These are phyloP conservation scores for Aspergillus ostianus DNA, from an alignment of 495 filamentous ascomycete species.

Conservation along the genomic window DNA sequence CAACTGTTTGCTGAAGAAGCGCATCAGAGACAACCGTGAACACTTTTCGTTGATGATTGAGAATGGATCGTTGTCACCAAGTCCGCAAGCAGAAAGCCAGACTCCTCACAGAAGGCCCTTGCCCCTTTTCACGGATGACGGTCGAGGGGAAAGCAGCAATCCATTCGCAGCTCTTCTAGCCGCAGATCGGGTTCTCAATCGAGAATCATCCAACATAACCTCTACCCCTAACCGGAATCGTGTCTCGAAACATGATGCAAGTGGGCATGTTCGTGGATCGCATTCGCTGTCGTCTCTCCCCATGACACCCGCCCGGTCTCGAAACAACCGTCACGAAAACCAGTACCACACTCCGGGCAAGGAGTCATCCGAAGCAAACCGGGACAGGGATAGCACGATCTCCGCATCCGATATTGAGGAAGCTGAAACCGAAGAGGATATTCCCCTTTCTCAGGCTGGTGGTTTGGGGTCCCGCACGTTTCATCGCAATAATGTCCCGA, in stretches of 20 bases:
- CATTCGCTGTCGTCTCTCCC: constrained; percentile 82
- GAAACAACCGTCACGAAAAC: constrained; percentile 40
- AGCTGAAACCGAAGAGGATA: constrained; percentile 54
- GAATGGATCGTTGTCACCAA: constrained; percentile 48
- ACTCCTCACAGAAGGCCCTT: constrained; percentile 45
- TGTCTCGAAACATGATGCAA: constrained; percentile 45
- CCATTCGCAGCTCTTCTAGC: constrained; percentile 75
- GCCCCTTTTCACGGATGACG: constrained; percentile 47
- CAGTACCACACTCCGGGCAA: constrained; percentile 58
- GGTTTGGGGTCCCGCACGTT: constrained; percentile 53
- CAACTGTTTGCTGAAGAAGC: constrained; percentile 69
- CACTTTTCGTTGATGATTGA: constrained; percentile 70
- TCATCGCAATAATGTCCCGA: constrained; percentile 33
- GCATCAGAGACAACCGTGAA: constrained; percentile 83
- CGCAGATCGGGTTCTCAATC: constrained; percentile 70
- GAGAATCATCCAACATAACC: constrained; percentile 66
- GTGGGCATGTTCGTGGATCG: constrained; percentile 61
- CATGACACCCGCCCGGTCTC: constrained; percentile 61
- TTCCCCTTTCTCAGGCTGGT: constrained; percentile 52
- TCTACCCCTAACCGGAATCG: constrained; percentile 54
- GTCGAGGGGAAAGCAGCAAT: constrained; percentile 45
- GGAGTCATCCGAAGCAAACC: constrained; percentile 48
- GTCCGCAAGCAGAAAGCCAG: constrained; percentile 43
- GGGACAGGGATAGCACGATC: constrained; percentile 85
- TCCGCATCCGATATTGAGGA: constrained; percentile 76